phyloP scores from a whole-genome alignment of 2,329 filamentous ascomycete genomes.

The Botrytis fragariae region DNA sequence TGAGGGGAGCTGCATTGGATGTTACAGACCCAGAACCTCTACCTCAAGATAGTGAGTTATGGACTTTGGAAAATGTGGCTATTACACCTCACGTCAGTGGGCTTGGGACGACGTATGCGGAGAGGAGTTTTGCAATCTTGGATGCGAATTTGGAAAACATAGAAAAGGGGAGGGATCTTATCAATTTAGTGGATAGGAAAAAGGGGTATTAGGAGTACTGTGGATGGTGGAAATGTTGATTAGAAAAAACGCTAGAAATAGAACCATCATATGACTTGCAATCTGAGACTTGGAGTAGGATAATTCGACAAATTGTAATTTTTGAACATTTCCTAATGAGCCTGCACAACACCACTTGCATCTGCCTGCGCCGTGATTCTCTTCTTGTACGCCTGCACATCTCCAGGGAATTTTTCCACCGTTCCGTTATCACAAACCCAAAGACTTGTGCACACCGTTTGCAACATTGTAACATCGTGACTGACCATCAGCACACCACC shows the following conservation, averaged over 20 bases:
- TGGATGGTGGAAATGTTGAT: neutral
- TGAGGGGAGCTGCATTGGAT: slow-evolving; percentile 63
- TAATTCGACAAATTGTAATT: neutral
- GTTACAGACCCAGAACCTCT: slow-evolving; percentile 68
- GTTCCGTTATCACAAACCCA: slow-evolving; percentile 96
- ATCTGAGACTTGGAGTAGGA: neutral
- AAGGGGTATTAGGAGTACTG: slow-evolving; percentile 54
- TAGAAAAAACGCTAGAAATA: neutral
- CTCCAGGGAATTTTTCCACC: slow-evolving; percentile 93
- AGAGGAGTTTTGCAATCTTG: slow-evolving; percentile 57
- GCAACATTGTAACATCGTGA: slow-evolving; percentile 98
- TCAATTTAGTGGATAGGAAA: slow-evolving; percentile 60
- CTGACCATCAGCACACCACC: slow-evolving; percentile 98
- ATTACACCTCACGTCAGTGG: slow-evolving; percentile 66
- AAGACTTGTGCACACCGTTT: slow-evolving; percentile 88
- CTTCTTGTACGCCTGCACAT: slow-evolving; percentile 97
- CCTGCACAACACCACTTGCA: slow-evolving; percentile 69
- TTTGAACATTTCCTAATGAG: slow-evolving; percentile 27
- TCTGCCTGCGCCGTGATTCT: slow-evolving; percentile 87
- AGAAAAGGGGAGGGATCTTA: slow-evolving; percentile 51
- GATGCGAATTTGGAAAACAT: slow-evolving; percentile 54
- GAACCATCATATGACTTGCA: neutral
- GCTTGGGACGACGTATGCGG: slow-evolving; percentile 51
- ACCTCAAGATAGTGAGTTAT: slow-evolving; percentile 57
- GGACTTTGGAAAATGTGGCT: slow-evolving; percentile 59